Conservation (phyloP, 1,284 basidiomycete species). For the Rhodotorula mucilaginosa region DNA sequence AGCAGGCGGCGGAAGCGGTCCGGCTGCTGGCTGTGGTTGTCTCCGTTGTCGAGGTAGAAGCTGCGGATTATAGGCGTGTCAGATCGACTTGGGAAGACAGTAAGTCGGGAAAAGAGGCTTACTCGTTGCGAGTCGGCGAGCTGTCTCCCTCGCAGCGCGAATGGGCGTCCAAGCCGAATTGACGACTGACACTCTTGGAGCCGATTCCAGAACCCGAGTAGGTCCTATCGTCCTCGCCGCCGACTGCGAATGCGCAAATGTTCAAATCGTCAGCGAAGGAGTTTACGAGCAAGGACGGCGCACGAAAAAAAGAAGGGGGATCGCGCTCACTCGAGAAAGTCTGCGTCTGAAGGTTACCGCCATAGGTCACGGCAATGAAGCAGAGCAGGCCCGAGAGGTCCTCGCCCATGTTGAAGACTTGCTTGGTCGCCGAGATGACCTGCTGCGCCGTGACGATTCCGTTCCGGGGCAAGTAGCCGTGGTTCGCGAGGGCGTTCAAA, state of each 20-base stretch:
- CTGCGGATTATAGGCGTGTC: background rate
- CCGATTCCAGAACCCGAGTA: constrained; percentile 1
- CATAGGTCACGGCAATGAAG: constrained; percentile 5
- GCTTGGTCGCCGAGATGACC: constrained; percentile 39
- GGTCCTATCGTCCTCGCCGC: constrained; percentile 12
- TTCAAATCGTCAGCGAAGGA: background rate
- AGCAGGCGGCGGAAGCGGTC: constrained; percentile 2
- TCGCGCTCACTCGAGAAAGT: constrained; percentile 3
- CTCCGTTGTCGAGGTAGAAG: constrained; percentile 7
- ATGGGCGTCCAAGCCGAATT: constrained; percentile 10
- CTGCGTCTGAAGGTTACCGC: constrained; percentile 3
- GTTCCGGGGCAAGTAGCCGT: constrained; percentile 33
- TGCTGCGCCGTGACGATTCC: constrained; percentile 45
- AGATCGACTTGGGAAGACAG: background rate
- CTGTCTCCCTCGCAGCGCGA: constrained; percentile 9
- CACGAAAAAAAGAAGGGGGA: no score
- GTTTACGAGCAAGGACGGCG: no score
- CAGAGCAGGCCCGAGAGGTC: constrained; percentile 3
- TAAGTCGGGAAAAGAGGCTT: background rate
- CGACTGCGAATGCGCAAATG: background rate
- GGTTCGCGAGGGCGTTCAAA: constrained; percentile 46
- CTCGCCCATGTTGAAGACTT: constrained; percentile 11
- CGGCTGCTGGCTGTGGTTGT: constrained; percentile 6
- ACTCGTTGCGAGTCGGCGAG: constrained; percentile 3
- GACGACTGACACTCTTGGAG: background rate